Base-by-base conservation (phyloP, 805 yeast species). In the Spathaspora girioi region DNA sequence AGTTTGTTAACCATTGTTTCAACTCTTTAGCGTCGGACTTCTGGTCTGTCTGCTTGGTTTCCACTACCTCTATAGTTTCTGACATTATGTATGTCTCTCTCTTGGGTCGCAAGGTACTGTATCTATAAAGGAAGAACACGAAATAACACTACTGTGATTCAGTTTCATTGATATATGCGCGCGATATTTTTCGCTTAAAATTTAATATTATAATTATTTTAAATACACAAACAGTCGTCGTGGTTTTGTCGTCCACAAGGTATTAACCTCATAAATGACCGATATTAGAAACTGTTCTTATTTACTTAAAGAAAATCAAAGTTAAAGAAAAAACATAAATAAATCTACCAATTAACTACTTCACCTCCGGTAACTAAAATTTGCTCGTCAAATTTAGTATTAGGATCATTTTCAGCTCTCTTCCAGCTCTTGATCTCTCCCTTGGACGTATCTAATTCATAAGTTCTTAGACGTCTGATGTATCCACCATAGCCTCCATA, bases 401-500 rank as follows among this genome's bases (percentile, higher is more conserved):
- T 71, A 1, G 86, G 59, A 5, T 77, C 72, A 20, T 80, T 75
- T 59, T 87, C 86, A 15, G 84, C 64, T 53, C 94, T 69, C 66
- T 92, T 91, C 91, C 96, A 89, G 1, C 90, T 80, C 38, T 62
- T 66, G 29, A 86, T 80, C 17, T 70, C 69, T 1, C 78, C 76
- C 0, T 65, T 62, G 7, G 66, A 60, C 1, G 80, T 63, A 63
- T 90, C 85, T 11, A 92, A 59, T 42, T 87, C 90, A 63, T 77
- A 93, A 0, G 86, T 59, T 46, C 99, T 75, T 44, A 90, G 61
- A 50, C 97, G 77, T 59, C 99, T 80, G n/a, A 86, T 75, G 31
- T 86, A 89, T 1, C 92, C 93, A 1, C 91, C 93, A 60, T 91
- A 90, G 0, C 97, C 97, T 8, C 87, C 97, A 64, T 94, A 94